A percentile compares a stretch with the other conserved stretches of the same genome.
Evolutionary conservation across 805 yeast species (phyloP).

Genomic region (Danielia oregonensis): DNA sequence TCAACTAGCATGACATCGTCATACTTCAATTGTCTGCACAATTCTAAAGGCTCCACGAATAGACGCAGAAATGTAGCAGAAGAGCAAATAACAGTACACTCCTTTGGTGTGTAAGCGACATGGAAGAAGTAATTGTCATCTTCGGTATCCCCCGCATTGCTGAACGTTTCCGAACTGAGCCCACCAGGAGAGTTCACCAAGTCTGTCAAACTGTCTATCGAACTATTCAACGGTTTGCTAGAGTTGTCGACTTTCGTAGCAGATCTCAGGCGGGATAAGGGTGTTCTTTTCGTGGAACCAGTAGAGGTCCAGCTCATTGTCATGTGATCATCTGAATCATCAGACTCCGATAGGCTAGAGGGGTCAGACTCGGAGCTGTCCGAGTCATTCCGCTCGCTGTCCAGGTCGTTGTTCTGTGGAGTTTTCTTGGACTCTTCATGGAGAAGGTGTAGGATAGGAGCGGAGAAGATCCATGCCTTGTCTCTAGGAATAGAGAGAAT

Average conservation of each 20-base stretch:
- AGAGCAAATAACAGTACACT: conserved; percentile 57
- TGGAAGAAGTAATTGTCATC: conserved; percentile 47
- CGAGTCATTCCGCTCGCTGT: conserved; percentile 4
- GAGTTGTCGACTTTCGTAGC: conserved; percentile 24
- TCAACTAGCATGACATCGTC: conserved; percentile 36
- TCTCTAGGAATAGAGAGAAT: conserved; percentile 52
- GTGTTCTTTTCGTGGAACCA: neutral
- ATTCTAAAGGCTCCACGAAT: conserved; percentile 37
- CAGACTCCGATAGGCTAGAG: conserved; percentile 3
- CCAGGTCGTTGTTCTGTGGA: conserved; percentile 5
- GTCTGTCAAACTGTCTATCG: neutral
- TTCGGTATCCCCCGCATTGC: conserved; percentile 11
- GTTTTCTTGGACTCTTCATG: conserved; percentile 29
- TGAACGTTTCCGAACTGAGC: neutral
- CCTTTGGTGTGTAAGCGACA: conserved; percentile 59
- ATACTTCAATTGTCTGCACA: conserved; percentile 30
- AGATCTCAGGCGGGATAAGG: neutral
- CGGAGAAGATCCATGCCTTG: conserved; percentile 50
- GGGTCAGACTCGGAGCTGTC: conserved; percentile 4
- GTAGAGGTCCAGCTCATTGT: neutral
- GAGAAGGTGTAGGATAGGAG: conserved; percentile 47
- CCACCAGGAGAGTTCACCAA: neutral
- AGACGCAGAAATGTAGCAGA: conserved; percentile 30
- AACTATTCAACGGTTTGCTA: conserved; percentile 17
- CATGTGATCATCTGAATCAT: conserved; percentile 1